Conservation (phyloP, 352 stramenopile genomes). For the Thraustochytrium striatum region DNA sequence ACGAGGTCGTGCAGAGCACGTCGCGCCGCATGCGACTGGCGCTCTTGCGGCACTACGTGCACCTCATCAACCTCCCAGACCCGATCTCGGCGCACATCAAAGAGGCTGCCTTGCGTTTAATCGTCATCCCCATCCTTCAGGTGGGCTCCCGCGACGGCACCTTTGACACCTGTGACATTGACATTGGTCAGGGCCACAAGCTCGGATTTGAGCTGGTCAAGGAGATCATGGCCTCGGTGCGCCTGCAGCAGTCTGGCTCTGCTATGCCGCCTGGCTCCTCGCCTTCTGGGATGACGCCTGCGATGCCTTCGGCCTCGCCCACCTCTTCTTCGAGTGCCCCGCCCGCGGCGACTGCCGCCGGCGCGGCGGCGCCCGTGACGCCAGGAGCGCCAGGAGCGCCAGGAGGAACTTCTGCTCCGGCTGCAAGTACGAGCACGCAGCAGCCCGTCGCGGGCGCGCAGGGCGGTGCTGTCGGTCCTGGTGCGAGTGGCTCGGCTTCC, state of each 20-base stretch:
- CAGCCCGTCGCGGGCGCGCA: no score
- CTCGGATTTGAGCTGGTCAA: conserved; percentile 14
- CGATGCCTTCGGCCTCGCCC: neutral
- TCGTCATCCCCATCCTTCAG: conserved; percentile 6
- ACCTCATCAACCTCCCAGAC: neutral
- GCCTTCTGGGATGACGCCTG: neutral
- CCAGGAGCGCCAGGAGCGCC: no score
- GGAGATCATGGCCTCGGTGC: neutral
- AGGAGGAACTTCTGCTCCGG: no score
- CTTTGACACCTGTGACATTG: conserved; percentile 36
- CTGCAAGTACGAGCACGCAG: no score
- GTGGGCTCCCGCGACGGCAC: neutral
- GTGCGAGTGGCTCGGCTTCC: no score
- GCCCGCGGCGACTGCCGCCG: no score
- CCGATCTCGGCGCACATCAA: conserved; percentile 2
- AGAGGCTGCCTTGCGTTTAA: conserved; percentile 31
- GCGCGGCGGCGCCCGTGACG: no score
- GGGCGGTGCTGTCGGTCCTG: no score
- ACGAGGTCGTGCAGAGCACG: conserved; percentile 30
- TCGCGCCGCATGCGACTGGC: neutral
- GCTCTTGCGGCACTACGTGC: conserved; percentile 3
- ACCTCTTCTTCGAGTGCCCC: no score
- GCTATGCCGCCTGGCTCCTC: neutral
- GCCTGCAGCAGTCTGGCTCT: no score
- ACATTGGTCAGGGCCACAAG: neutral